Base-by-base conservation (phyloP, 2,329 filamentous ascomycete species). In the Mariannaea sp. region DNA sequence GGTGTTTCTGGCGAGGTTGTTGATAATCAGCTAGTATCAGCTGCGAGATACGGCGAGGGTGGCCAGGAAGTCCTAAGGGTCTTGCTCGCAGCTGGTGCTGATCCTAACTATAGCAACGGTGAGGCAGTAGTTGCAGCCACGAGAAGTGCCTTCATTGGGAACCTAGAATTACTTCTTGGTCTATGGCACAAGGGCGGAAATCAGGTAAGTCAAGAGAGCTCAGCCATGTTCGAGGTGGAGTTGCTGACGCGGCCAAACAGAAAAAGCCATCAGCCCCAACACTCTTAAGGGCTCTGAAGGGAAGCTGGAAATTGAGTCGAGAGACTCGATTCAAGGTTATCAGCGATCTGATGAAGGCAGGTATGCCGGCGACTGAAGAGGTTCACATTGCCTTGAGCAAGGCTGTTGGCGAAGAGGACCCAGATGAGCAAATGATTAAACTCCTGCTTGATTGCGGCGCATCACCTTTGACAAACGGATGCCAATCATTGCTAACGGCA, bases 121-220 rank as follows among this genome's bases (percentile, higher is more conserved):
- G 80, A 84, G 47, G 77, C 80, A 4, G 74, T 85, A 4, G 79
- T 81, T 58, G 77, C 80, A 9, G 80, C 81, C 1, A 77, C 79
- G 1, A 72, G 77, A 29, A 80, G 77, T 53, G 80, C 79, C 0
- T 79, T 77, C 53, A 67, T 82, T 32, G 72, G 70, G 0, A 81
- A 73, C 24, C 68, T 85, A 7, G 75, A 79, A 62, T 65, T 83
- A 46, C 72, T 85, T 43, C 68, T 85, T 6, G 80, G 79, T 0
- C 65, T 82, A 12, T 71, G 70, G 53, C 71, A 73, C 9, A 66
- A 74, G 12, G 71, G 70, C 2, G 71, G 71, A 1, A 71, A 67
- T 8, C 75, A 81, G 64, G 76, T 75, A 63, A 60, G 73, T 55
- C 32, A 20, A n/a, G n/a, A n/a, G n/a, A n/a, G 22, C 43, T 27